Evolutionary conservation across 2,329 filamentous ascomycete genomes (phyloP).

Genomic region (Fusarium algeriense): DNA sequence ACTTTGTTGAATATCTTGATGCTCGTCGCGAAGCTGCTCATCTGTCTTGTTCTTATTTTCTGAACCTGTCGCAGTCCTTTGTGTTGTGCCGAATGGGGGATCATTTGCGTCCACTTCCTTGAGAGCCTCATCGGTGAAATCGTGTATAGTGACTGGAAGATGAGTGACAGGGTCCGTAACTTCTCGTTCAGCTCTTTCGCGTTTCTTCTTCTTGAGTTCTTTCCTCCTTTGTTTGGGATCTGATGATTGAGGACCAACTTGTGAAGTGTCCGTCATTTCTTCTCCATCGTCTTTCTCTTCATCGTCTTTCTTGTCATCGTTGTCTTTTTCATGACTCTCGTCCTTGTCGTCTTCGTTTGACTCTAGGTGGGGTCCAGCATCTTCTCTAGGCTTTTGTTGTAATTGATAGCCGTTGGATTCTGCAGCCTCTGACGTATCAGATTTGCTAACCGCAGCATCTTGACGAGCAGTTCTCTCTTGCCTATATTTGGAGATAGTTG

Average conservation of each 20-base stretch:
- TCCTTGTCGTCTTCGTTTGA: conserved; percentile 26
- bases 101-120: conserved; percentile 50
- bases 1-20: conserved; percentile 51
- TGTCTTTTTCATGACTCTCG: conserved; percentile 6
- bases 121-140: conserved; percentile 74
- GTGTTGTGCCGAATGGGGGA: conserved; percentile 52
- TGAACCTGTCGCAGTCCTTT: conserved; percentile 55
- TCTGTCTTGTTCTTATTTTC: conserved; percentile 56
- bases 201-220: conserved; percentile 59
- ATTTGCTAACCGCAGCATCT: conserved; percentile 52
- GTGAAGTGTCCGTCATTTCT: conserved; percentile 52
- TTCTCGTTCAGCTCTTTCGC: conserved; percentile 64
- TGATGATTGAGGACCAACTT: conserved; percentile 52
- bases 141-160: conserved; percentile 75
- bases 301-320: not conserved
- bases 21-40: conserved; percentile 54
- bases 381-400: conserved; percentile 32
- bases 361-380: conserved; percentile 16
- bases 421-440: conserved; percentile 29
- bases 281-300: conserved; percentile 20
- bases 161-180: conserved; percentile 81
- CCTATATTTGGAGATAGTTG: conserved; percentile 63
- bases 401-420: conserved; percentile 18
- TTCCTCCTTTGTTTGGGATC: conserved; percentile 63
- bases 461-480: conserved; percentile 61